Evolutionary conservation across 192 early-diverging fungal species (phyloP).

Genomic region (Helicostylum pulchrum): DNA sequence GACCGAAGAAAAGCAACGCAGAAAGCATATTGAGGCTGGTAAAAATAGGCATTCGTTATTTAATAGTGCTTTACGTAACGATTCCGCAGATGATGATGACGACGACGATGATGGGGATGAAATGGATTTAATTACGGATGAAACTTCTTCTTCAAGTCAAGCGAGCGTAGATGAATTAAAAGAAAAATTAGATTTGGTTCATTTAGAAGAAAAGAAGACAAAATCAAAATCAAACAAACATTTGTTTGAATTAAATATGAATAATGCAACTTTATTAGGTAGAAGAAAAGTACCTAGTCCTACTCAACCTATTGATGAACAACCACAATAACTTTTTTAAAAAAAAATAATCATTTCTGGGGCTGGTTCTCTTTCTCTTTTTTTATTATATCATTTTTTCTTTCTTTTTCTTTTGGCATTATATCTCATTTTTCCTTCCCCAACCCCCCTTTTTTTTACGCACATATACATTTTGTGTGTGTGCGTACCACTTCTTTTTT

Average conservation of each 20-base stretch:
- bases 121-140: conserved; percentile 9
- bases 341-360: not conserved
- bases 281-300: conserved; percentile 15
- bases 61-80: not conserved
- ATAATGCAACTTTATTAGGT: conserved; percentile 20
- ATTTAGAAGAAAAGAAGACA: not conserved
- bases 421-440: not conserved
- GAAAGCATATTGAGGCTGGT: conserved; percentile 1
- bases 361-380: not conserved
- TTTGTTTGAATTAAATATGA: conserved; percentile 28
- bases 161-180: conserved; percentile 11
- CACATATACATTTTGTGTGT: no score
- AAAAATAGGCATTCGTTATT: not conserved
- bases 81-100: conserved; percentile 12
- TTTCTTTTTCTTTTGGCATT: not conserved
- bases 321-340: not conserved
- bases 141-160: conserved; percentile 10
- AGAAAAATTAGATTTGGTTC: not conserved
- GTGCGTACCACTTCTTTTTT: no score
- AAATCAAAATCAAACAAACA: not conserved
- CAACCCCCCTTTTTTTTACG: not conserved
- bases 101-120: conserved; percentile 11
- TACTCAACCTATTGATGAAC: not conserved
- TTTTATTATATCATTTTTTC: not conserved
- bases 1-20: conserved; percentile 52